These are phyloP conservation scores for Gracilariopsis chorda DNA, from an alignment of 23 red algal genomes.

Conservation along the genomic window DNA sequence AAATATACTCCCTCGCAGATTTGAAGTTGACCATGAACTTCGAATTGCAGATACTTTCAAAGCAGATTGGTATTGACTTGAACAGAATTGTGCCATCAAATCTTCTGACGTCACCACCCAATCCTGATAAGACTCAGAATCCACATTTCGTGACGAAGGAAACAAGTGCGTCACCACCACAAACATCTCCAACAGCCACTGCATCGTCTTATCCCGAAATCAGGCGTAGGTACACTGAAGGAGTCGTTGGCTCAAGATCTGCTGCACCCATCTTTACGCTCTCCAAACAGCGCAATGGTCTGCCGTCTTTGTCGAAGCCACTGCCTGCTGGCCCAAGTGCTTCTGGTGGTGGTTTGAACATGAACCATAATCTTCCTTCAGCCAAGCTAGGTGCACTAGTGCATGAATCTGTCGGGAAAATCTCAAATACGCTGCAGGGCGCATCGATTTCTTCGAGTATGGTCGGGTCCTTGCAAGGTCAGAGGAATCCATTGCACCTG, in stretches of 20 bases:
- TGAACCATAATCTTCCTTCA: neutral
- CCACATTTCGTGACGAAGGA: conserved; percentile 80
- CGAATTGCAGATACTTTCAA: conserved; percentile 88
- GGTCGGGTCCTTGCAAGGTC: neutral
- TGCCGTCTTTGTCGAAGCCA: conserved; percentile 12
- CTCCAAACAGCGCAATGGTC: neutral
- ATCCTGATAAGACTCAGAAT: conserved; percentile 70
- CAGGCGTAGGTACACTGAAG: neutral
- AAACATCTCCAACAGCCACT: conserved; percentile 33
- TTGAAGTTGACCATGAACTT: conserved; percentile 97
- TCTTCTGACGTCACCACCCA: conserved; percentile 30
- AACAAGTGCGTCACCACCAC: conserved; percentile 14
- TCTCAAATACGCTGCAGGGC: conserved; percentile 32
- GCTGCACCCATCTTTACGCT: conserved; percentile 42
- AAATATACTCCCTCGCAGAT: conserved; percentile 88
- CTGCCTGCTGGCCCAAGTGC: neutral
- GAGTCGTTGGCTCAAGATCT: neutral
- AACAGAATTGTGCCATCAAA: conserved; percentile 63
- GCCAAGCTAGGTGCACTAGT: conserved; percentile 6
- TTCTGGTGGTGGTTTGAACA: conserved; percentile 10
- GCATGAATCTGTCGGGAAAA: conserved; percentile 26
- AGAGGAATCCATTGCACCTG: conserved; percentile 15
- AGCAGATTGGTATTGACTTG: conserved; percentile 70
- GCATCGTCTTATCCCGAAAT: conserved; percentile 44
- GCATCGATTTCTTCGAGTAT: conserved; percentile 7